phyloP scores from a whole-genome alignment of 768 basidiomycete species.

The Boletellus ananiceps region DNA sequence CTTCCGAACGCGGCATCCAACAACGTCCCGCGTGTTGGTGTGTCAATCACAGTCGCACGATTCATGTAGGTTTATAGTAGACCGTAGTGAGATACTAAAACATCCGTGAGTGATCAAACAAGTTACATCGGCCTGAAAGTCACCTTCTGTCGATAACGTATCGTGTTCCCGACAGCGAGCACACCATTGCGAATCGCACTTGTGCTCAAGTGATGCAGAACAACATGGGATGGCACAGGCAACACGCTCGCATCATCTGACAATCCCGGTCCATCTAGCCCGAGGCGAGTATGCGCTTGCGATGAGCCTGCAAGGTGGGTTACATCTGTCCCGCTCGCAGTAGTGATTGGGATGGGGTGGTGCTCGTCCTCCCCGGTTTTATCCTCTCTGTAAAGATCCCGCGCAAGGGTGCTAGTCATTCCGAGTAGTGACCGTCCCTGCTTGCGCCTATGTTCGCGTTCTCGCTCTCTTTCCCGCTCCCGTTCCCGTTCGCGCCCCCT shows the following conservation, averaged over 20 bases:
- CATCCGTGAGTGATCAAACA: slow-evolving; percentile 14
- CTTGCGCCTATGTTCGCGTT: slow-evolving; percentile 29
- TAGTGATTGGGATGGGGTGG: slow-evolving; percentile 32
- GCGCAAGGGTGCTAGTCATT: slow-evolving; percentile 33
- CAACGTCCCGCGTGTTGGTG: slow-evolving; percentile 23
- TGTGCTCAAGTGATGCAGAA: slow-evolving; percentile 91
- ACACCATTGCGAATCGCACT: slow-evolving; percentile 94
- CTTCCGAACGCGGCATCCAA: slow-evolving; percentile 19
- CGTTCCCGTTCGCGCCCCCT: slow-evolving; percentile 33
- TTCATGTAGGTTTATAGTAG: slow-evolving; percentile 69
- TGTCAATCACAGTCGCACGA: slow-evolving; percentile 6
- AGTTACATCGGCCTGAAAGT: slow-evolving; percentile 5
- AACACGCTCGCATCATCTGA: slow-evolving; percentile 88
- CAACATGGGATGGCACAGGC: slow-evolving; percentile 90
- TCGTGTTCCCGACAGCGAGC: slow-evolving; percentile 87
- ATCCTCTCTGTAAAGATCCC: slow-evolving; percentile 24
- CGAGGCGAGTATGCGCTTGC: slow-evolving; percentile 29
- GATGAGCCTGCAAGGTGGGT: slow-evolving; percentile 27
- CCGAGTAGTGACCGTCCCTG: slow-evolving; percentile 31
- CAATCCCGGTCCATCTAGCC: slow-evolving; percentile 39
- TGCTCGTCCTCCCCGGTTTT: slow-evolving; percentile 21
- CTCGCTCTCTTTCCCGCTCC: slow-evolving; percentile 33
- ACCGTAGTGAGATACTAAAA: slow-evolving; percentile 78
- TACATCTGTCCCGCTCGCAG: slow-evolving; percentile 37
- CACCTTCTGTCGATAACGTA: slow-evolving; percentile 89